Evolutionary conservation across 768 basidiomycete species (phyloP).

Genomic region (Tricholomella constricta): DNA sequence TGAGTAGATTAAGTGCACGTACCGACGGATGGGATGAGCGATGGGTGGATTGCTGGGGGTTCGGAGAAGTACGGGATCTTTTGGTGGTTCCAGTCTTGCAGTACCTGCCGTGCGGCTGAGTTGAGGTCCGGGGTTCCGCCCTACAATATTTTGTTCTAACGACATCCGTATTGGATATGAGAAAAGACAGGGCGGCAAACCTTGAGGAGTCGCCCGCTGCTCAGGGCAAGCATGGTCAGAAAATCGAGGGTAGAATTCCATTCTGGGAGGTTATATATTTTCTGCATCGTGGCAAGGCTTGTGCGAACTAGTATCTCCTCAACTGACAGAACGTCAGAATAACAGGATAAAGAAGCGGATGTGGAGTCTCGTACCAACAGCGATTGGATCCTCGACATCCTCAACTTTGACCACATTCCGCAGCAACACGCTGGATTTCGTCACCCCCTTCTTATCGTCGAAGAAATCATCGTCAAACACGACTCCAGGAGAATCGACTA

Average conservation of each 20-base stretch:
- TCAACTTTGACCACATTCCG: slow-evolving; percentile 91
- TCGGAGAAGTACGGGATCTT: slow-evolving; percentile 89
- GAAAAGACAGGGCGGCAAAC: slow-evolving; percentile 33
- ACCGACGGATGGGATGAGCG: slow-evolving; percentile 61
- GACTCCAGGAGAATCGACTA: slow-evolving; percentile 97
- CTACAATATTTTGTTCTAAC: slow-evolving; percentile 34
- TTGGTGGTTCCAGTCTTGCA: slow-evolving; percentile 95
- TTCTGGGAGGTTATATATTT: slow-evolving; percentile 83
- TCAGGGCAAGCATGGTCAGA: slow-evolving; percentile 86
- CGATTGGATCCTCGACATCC: slow-evolving; percentile 87
- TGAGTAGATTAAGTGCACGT: slow-evolving; percentile 10
- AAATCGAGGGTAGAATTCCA: slow-evolving; percentile 78
- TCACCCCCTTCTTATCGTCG: slow-evolving; percentile 42
- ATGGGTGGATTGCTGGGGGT: slow-evolving; percentile 80
- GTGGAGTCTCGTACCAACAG: slow-evolving; percentile 60
- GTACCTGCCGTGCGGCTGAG: slow-evolving; percentile 76
- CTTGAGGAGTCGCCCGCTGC: slow-evolving; percentile 82
- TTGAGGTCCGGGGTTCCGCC: slow-evolving; percentile 91
- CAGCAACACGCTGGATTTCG: slow-evolving; percentile 69
- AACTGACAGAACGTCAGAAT: slow-evolving; percentile 46
- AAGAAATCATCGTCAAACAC: slow-evolving; percentile 78
- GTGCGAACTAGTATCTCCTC: slow-evolving; percentile 85
- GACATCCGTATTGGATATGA: not conserved
- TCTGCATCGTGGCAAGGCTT: slow-evolving; percentile 67
- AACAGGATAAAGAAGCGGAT: not conserved